Evolutionary conservation across 208 protist genomes (phyloP), one percentile per base, ranked within the genome.

Genomic region (Crithidia mellificae): DNA sequence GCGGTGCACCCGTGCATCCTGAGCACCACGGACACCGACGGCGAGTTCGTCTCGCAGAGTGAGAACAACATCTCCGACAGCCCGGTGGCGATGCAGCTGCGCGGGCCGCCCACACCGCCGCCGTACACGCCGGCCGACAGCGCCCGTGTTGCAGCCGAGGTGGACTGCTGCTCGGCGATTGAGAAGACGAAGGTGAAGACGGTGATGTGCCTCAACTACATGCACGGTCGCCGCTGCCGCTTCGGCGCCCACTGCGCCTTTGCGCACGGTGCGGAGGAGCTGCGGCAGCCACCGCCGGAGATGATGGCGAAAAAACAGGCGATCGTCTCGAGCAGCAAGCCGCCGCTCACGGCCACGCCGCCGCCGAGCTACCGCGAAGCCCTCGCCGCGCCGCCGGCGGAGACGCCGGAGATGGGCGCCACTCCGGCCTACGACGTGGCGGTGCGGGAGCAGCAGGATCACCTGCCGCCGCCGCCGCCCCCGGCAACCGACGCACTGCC

Each of bases 171-270:
- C 58, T 46, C 55, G 19, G 74, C 80, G 11, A 83, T 85, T 61
- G 75, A 80, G 29, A 71, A 72, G 47, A 47, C 49, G 20, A 85
- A 85, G 62, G 62, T 74, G 36, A 85, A 85, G 65, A 85, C 80
- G 38, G 73, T 68, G n/a, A 63, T 85, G 54, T 85, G 80, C 58
- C 46, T 73, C 39, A 80, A 81, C 68, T 85, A 73, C 61, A 74
- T 81, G 55, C 61, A 68, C 52, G 72, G 72, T 14, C 32, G 46
- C 14, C 61, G 70, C 36, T 86, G 80, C 64, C 50, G 34, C 53
- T 86, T 77, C 43, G 80, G 76, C 30, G 46, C 63, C 0, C 75
- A 77, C 57, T 86, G 80, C 54, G 77, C 74, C 30, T 86, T 83
- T 53, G 80, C 80, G 1, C 80, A 86, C 49, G 80, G 80, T 38